These are phyloP conservation scores for Candida insectorum DNA, from an alignment of 805 yeast genomes.

Conservation along the genomic window DNA sequence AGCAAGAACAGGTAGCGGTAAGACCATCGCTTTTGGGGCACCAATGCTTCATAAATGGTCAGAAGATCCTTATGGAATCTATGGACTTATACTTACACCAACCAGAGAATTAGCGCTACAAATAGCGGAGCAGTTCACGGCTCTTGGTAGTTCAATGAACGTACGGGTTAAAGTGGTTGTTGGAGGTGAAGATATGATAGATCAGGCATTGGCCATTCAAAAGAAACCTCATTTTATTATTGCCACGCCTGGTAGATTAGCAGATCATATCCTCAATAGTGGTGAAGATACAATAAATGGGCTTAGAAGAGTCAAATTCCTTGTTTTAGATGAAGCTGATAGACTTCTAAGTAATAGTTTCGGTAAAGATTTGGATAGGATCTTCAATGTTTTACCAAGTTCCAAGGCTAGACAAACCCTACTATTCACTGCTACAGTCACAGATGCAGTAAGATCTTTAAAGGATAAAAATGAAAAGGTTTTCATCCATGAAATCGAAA, in stretches of 20 bases:
- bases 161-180: constrained; percentile 79
- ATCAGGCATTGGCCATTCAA: constrained; percentile 79
- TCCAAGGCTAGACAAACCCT: constrained; percentile 79
- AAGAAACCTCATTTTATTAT: constrained; percentile 88
- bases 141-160: constrained; percentile 87
- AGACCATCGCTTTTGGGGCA: constrained; percentile 96
- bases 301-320: constrained; percentile 67
- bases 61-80: constrained; percentile 90
- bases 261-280: constrained; percentile 82
- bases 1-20: constrained; percentile 97
- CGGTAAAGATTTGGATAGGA: constrained; percentile 69
- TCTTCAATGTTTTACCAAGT: constrained; percentile 70
- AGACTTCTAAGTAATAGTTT: constrained; percentile 81
- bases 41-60: constrained; percentile 96
- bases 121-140: constrained; percentile 94
- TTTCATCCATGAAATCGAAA: constrained; percentile 72
- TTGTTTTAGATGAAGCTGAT: constrained; percentile 96
- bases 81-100: constrained; percentile 86
- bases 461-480: constrained; percentile 62
- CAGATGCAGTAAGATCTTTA: constrained; percentile 83
- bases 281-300: constrained; percentile 88
- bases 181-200: constrained; percentile 94
- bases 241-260: constrained; percentile 96
- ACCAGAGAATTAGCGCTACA: constrained; percentile 93
- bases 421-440: constrained; percentile 92